A percentile compares a stretch with the other conserved stretches of the same genome.
Evolutionary conservation across 495 filamentous ascomycete species (phyloP).

Genomic region (Astrocystis sublimbata): DNA sequence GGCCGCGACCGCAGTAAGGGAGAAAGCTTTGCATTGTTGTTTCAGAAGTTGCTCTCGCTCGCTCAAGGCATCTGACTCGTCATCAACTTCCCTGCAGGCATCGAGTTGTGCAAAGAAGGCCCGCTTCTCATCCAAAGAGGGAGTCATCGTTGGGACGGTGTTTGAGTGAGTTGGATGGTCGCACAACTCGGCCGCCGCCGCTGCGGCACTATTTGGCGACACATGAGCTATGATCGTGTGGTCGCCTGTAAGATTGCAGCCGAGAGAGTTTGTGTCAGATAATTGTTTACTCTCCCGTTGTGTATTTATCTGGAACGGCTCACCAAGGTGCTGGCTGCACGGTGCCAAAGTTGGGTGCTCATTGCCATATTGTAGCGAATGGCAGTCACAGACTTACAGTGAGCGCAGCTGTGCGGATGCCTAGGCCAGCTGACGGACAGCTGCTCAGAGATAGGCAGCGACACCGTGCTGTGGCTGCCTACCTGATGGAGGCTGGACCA

Average conservation of each 20-base stretch:
- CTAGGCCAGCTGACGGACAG: too few species aligned
- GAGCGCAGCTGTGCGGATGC: too few species aligned
- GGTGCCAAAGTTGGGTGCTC: too few species aligned
- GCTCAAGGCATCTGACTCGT: constrained; percentile 23
- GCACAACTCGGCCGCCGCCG: not conserved
- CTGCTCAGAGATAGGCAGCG: too few species aligned
- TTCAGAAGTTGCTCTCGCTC: constrained; percentile 24
- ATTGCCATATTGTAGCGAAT: too few species aligned
- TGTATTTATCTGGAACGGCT: too few species aligned
- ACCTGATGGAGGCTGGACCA: too few species aligned
- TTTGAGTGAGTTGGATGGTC: not conserved
- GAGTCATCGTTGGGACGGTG: constrained; percentile 21
- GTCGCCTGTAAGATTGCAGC: not conserved
- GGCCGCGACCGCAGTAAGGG: constrained; percentile 3
- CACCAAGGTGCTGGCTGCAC: too few species aligned
- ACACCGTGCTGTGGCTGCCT: too few species aligned
- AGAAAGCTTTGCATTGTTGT: constrained; percentile 23
- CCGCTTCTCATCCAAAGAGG: constrained; percentile 27
- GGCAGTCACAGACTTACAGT: too few species aligned
- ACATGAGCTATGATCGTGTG: not conserved
- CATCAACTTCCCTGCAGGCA: constrained; percentile 13
- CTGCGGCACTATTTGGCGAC: not conserved
- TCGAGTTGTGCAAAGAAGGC: constrained; percentile 31
- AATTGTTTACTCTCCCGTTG: not conserved
- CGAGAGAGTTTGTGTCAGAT: not conserved